Conservation (phyloP, 225 moss, liverwort and hornwort genomes). For the Physcomitrium patens region DNA sequence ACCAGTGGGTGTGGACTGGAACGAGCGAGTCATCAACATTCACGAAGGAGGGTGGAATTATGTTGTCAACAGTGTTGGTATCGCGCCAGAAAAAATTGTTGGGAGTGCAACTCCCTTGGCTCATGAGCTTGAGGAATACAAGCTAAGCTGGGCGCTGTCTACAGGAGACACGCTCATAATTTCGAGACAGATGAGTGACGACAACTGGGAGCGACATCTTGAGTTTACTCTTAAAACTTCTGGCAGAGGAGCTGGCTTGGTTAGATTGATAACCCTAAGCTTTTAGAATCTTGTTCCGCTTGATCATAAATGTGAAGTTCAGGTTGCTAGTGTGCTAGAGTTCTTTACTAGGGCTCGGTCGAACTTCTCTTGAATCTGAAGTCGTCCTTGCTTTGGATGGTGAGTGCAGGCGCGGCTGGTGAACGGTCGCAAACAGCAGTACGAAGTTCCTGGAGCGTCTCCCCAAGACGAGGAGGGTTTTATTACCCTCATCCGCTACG, state of each 20-base stretch:
- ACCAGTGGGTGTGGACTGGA: constrained; percentile 89
- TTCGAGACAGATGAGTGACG: constrained; percentile 64
- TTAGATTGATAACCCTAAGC: constrained; percentile 10
- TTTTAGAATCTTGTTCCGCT: neutral
- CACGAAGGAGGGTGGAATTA: constrained; percentile 83
- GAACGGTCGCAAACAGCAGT: constrained; percentile 76
- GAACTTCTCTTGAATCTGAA: neutral
- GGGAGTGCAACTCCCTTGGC: constrained; percentile 73
- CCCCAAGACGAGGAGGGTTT: constrained; percentile 75
- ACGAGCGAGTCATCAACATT: constrained; percentile 75
- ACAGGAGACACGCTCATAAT: constrained; percentile 74
- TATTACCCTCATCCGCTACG: constrained; percentile 74
- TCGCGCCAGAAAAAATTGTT: constrained; percentile 62
- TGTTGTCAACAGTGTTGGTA: constrained; percentile 51
- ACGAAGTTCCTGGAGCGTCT: constrained; percentile 60
- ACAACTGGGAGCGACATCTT: constrained; percentile 77
- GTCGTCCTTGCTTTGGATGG: neutral
- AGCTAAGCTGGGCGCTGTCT: constrained; percentile 78
- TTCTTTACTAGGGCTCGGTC: neutral
- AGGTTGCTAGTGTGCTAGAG: too few relatives aligned
- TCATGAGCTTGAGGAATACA: constrained; percentile 78
- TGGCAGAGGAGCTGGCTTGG: constrained; percentile 50
- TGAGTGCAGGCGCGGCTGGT: constrained; percentile 58
- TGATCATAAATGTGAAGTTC: neutral
- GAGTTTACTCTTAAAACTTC: constrained; percentile 59